These are phyloP conservation scores for Huntiella moniliformis DNA, from an alignment of 2,329 filamentous ascomycete species.

Conservation along the genomic window DNA sequence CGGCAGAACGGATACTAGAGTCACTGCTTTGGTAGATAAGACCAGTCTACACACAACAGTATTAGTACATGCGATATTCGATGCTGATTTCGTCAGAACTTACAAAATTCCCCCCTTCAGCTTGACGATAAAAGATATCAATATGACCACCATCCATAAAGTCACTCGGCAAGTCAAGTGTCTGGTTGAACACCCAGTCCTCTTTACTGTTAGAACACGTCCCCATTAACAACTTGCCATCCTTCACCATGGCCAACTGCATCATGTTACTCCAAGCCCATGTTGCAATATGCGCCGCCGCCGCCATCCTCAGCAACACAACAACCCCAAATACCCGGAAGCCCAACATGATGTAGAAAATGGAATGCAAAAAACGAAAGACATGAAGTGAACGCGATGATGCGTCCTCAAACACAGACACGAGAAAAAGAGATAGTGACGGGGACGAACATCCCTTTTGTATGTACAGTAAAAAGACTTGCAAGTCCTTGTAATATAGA, in stretches of 20 bases:
- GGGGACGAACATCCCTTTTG: no score
- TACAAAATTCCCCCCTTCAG: not conserved
- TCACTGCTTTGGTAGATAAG: not conserved
- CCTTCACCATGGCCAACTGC: not conserved
- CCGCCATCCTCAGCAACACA: no score
- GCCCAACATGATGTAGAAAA: no score
- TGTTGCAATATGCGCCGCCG: not conserved
- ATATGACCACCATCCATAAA: not conserved
- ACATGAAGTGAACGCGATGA: no score
- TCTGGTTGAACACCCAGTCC: not conserved
- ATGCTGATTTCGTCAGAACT: not conserved
- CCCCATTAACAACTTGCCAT: not conserved
- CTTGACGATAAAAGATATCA: not conserved
- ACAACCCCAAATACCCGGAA: no score
- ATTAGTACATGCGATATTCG: not conserved
- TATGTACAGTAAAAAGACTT: no score
- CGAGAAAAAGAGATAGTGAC: no score
- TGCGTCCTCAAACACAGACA: no score
- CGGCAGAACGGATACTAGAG: not conserved
- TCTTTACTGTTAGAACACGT: not conserved
- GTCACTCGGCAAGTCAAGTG: not conserved
- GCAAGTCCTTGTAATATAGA: no score
- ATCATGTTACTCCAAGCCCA: not conserved
- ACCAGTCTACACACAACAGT: not conserved
- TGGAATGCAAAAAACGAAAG: no score